Conservation (phyloP, 257 asterid genomes). For the Przewalskia tangutica region DNA sequence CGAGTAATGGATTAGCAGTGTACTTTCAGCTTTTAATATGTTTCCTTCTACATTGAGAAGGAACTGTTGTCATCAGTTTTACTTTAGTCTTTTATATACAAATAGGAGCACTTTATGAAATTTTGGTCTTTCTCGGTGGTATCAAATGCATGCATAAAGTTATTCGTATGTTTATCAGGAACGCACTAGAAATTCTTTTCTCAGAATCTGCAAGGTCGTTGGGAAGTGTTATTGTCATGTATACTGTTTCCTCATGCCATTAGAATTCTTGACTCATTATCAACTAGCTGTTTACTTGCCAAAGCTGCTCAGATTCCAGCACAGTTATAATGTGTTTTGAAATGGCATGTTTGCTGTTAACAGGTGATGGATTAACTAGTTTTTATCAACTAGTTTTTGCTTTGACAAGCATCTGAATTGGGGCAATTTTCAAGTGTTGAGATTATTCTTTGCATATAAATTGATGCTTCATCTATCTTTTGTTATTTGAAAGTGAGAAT, state of each 20-base stretch:
- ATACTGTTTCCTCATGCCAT: background rate
- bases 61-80: background rate
- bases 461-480: background rate
- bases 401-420: background rate
- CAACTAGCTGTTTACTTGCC: background rate
- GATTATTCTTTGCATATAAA: background rate
- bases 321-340: background rate
- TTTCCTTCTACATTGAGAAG: background rate
- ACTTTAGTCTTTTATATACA: background rate
- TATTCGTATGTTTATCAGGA: background rate
- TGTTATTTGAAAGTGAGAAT: background rate
- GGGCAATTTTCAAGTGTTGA: background rate
- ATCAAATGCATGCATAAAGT: background rate
- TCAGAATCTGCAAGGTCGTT: background rate
- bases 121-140: no score
- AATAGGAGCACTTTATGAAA: background rate
- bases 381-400: no score
- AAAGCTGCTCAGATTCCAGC: background rate
- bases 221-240: background rate
- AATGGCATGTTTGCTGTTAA: background rate
- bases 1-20: background rate
- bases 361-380: background rate
- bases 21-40: background rate
- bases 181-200: background rate
- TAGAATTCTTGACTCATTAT: background rate